A percentile compares a stretch with the other conserved stretches of the same genome.
These are phyloP conservation scores for Metschnikowia amazonensis DNA, from an alignment of 805 yeast genomes.

Conservation along the genomic window DNA sequence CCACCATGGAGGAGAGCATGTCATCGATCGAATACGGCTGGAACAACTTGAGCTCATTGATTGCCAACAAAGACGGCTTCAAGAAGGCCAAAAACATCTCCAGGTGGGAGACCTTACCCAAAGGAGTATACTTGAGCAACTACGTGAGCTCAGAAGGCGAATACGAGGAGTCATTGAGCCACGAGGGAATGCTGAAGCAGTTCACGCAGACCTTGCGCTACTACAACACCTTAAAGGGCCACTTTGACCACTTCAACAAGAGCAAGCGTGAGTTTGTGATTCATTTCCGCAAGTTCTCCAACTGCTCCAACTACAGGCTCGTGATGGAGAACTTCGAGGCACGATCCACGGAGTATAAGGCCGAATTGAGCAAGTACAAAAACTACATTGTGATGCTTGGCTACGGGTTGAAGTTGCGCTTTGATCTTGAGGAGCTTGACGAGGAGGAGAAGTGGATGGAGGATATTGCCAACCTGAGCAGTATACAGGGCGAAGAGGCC, in stretches of 20 bases:
- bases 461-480: constrained; percentile 5
- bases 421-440: constrained; percentile 37
- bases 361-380: constrained; percentile 44
- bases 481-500: constrained; percentile 8
- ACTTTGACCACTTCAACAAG: constrained; percentile 31
- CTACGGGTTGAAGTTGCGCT: constrained; percentile 45
- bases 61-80: constrained; percentile 26
- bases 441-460: constrained; percentile 8
- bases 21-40: constrained; percentile 84
- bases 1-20: constrained; percentile 61
- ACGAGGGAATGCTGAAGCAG: constrained; percentile 42
- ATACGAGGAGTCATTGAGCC: constrained; percentile 19
- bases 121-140: constrained; percentile 40
- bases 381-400: constrained; percentile 44
- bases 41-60: constrained; percentile 42
- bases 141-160: constrained; percentile 21
- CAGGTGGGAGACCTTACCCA: constrained; percentile 43
- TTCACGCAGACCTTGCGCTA: constrained; percentile 40
- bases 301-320: constrained; percentile 33
- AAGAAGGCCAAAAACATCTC: constrained; percentile 32
- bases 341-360: constrained; percentile 41
- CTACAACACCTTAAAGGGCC: constrained; percentile 36
- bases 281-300: constrained; percentile 25
- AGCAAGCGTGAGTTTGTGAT: constrained; percentile 28
- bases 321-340: constrained; percentile 38